These are phyloP conservation scores for Capronia americana DNA, from an alignment of 2,329 filamentous ascomycete species.

Conservation along the genomic window DNA sequence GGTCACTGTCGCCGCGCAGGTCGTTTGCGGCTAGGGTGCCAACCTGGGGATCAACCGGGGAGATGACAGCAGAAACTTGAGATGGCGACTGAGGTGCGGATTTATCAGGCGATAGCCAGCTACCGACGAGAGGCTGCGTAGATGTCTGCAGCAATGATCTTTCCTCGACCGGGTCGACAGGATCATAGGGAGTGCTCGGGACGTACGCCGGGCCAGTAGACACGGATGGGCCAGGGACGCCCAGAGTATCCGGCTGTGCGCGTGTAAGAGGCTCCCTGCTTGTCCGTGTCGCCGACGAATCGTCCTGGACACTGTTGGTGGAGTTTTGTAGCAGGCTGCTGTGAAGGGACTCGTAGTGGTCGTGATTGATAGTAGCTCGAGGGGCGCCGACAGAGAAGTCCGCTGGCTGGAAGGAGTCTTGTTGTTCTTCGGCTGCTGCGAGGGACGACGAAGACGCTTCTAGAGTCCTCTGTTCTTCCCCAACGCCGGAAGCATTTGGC, in stretches of 20 bases:
- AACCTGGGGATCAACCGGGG: background rate
- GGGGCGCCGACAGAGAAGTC: constrained; percentile 26
- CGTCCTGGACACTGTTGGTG: constrained; percentile 2
- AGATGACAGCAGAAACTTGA: background rate
- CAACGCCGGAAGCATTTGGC: background rate
- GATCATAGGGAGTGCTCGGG: background rate
- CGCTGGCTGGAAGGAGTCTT: constrained; percentile 2
- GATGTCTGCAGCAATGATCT: background rate
- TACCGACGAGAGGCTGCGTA: background rate
- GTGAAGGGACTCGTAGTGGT: constrained; percentile 34
- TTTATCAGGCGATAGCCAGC: background rate
- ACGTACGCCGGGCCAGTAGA: constrained; percentile 1
- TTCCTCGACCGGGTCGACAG: background rate
- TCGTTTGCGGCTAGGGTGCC: background rate
- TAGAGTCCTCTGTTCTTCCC: background rate
- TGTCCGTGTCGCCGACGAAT: background rate
- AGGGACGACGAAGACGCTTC: constrained; percentile 19
- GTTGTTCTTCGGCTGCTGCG: constrained; percentile 36
- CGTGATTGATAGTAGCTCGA: constrained; percentile 20
- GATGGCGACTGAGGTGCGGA: background rate
- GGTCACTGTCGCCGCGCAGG: background rate
- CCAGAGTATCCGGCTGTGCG: background rate
- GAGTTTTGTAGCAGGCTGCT: constrained; percentile 28
- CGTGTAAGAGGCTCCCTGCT: background rate
- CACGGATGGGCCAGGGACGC: background rate